Percentiles rank a stretch among this genome's conserved stretches.
Conservation (phyloP, 768 basidiomycete genomes). For the Phylloporus rhodoxanthus region DNA sequence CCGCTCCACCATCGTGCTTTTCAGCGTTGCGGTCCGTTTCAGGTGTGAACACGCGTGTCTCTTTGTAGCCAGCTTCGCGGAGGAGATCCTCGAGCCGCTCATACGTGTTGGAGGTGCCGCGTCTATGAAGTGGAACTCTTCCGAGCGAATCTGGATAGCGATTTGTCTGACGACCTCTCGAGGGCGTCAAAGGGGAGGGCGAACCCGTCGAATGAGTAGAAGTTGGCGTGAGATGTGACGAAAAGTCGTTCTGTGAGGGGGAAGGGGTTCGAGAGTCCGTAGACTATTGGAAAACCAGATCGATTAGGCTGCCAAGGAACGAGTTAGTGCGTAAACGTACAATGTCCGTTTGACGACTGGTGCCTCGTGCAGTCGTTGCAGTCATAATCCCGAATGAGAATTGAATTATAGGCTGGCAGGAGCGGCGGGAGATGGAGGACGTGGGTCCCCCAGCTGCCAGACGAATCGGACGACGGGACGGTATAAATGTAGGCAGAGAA, state of each 20-base stretch:
- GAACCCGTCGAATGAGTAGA: constrained; percentile 3
- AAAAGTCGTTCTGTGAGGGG: constrained; percentile 5
- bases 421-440: constrained; percentile 4
- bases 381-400: constrained; percentile 16
- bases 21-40: constrained; percentile 53
- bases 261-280: constrained; percentile 1
- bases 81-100: constrained; percentile 83
- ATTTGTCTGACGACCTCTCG: constrained; percentile 34
- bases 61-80: constrained; percentile 85
- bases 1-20: constrained; percentile 24
- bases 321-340: constrained; percentile 11
- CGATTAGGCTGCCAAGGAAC: constrained; percentile 7
- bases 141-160: constrained; percentile 57
- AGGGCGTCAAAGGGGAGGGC: constrained; percentile 38
- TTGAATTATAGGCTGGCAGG: background rate
- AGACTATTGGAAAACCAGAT: constrained; percentile 10
- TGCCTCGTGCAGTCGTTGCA: constrained; percentile 7
- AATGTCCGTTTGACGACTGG: constrained; percentile 11
- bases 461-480: background rate
- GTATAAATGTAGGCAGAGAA: background rate
- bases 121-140: constrained; percentile 67
- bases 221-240: constrained; percentile 9
- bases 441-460: constrained; percentile 3
- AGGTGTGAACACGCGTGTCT: constrained; percentile 85
- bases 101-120: constrained; percentile 76